These are phyloP conservation scores for Aspergillus sp. DNA, from an alignment of 2,329 filamentous ascomycete genomes.

Conservation along the genomic window DNA sequence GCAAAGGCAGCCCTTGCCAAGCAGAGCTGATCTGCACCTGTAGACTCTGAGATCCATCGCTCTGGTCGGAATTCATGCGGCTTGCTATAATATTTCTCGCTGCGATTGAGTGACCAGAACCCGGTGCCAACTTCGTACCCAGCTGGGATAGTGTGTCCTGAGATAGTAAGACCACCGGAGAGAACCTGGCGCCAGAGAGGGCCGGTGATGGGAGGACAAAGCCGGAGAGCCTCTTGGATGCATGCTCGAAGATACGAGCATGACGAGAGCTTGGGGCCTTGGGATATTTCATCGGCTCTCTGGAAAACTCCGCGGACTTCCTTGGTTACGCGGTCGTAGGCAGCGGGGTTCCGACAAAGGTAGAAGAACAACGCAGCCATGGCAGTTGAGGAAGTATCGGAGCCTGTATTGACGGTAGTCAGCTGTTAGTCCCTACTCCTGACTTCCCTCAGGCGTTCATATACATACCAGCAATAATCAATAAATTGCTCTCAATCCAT, in stretches of 20 bases:
- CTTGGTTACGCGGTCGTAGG: neutral
- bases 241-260: slow-evolving; percentile 48
- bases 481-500: too few species aligned
- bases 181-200: slow-evolving; percentile 34
- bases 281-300: neutral
- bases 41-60: too few species aligned
- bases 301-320: slow-evolving; percentile 10
- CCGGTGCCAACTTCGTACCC: too few species aligned
- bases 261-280: slow-evolving; percentile 29
- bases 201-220: slow-evolving; percentile 33
- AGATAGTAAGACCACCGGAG: slow-evolving; percentile 24
- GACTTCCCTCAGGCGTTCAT: too few species aligned
- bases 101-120: too few species aligned
- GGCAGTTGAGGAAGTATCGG: slow-evolving; percentile 13
- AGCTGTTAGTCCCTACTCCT: too few species aligned
- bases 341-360: slow-evolving; percentile 1
- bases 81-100: too few species aligned
- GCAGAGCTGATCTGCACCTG: too few species aligned
- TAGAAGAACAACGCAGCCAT: slow-evolving; percentile 9
- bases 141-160: too few species aligned
- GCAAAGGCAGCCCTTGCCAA: too few species aligned
- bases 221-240: slow-evolving; percentile 42
- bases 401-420: neutral
- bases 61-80: too few species aligned
- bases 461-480: too few species aligned